These are phyloP conservation scores for Mycena latifolia DNA, from an alignment of 768 basidiomycete genomes.

Conservation along the genomic window DNA sequence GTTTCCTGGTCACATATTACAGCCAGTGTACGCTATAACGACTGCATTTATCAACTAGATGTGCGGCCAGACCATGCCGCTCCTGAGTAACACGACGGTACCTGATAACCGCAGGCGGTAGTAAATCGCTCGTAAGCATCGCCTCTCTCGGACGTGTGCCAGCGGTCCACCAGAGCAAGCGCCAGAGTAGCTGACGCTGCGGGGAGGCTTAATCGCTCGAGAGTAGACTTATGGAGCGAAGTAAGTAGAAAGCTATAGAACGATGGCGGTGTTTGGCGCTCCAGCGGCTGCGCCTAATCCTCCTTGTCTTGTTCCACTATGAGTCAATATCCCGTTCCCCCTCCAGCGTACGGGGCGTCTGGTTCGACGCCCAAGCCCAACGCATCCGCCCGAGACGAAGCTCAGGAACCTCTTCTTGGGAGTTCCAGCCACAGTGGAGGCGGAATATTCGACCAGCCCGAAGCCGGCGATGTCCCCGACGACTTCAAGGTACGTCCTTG, in stretches of 20 bases:
- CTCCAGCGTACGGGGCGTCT: slow-evolving; percentile 70
- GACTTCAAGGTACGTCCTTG: slow-evolving; percentile 85
- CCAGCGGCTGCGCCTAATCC: background rate
- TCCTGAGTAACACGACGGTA: too few relatives aligned
- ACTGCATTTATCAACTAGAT: too few relatives aligned
- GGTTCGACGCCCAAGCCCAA: slow-evolving; percentile 48
- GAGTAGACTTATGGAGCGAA: too few relatives aligned
- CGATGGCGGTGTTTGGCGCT: background rate
- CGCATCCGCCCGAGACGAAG: slow-evolving; percentile 45
- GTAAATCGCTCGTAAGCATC: too few relatives aligned
- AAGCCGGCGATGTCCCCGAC: slow-evolving; percentile 82
- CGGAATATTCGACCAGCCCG: slow-evolving; percentile 82
- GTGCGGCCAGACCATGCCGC: too few relatives aligned
- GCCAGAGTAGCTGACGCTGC: too few relatives aligned
- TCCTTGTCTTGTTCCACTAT: slow-evolving; percentile 48
- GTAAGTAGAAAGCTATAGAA: too few relatives aligned
- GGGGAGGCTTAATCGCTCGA: too few relatives aligned
- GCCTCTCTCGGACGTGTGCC: too few relatives aligned
- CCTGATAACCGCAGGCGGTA: too few relatives aligned
- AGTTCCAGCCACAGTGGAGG: slow-evolving; percentile 61
- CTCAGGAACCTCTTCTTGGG: slow-evolving; percentile 69
- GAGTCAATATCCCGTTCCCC: slow-evolving; percentile 72
- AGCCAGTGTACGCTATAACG: background rate
- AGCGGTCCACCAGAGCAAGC: too few relatives aligned
- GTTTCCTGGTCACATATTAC: too few relatives aligned